Evolutionary conservation across 768 basidiomycete species (phyloP).

Genomic region (Cyclocybe aegerita): DNA sequence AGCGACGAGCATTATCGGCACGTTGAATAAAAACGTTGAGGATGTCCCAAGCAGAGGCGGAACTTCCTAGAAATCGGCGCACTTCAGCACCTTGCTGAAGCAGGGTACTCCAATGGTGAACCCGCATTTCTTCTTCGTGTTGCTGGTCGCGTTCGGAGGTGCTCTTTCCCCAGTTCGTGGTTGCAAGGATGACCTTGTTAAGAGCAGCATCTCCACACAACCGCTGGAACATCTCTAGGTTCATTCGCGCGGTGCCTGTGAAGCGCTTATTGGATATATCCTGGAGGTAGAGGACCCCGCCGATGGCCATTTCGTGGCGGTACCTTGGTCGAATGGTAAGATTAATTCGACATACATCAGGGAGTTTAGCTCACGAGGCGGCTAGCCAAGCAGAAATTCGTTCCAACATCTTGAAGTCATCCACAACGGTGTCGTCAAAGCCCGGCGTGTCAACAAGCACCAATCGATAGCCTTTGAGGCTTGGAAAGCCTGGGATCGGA

Average conservation of each 20-base stretch:
- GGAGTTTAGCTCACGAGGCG: not conserved
- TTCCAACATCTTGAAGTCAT: constrained; percentile 1
- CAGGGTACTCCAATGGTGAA: not conserved
- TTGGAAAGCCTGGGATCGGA: not conserved
- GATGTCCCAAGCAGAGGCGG: not conserved
- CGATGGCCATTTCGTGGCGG: not conserved
- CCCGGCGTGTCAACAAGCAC: constrained; percentile 10
- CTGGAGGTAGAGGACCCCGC: constrained; percentile 6
- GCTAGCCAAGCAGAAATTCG: constrained; percentile 7
- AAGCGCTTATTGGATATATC: constrained; percentile 3
- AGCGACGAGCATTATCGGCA: not conserved
- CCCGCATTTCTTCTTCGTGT: not conserved
- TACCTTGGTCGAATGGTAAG: not conserved
- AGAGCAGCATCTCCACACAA: constrained; percentile 6
- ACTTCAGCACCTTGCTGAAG: not conserved
- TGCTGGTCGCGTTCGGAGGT: not conserved
- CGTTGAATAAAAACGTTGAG: not conserved
- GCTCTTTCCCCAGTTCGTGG: constrained; percentile 2
- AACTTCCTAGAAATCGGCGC: not conserved
- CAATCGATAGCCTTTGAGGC: not conserved
- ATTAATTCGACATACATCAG: not conserved
- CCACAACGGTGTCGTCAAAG: constrained; percentile 5
- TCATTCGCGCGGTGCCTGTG: not conserved
- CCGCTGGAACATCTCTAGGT: constrained; percentile 2
- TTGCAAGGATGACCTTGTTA: constrained; percentile 2